Evolutionary conservation across 306 rosid species (phyloP), one percentile per base, ranked within the genome.

Genomic region (Lathyrus tuberosus): DNA sequence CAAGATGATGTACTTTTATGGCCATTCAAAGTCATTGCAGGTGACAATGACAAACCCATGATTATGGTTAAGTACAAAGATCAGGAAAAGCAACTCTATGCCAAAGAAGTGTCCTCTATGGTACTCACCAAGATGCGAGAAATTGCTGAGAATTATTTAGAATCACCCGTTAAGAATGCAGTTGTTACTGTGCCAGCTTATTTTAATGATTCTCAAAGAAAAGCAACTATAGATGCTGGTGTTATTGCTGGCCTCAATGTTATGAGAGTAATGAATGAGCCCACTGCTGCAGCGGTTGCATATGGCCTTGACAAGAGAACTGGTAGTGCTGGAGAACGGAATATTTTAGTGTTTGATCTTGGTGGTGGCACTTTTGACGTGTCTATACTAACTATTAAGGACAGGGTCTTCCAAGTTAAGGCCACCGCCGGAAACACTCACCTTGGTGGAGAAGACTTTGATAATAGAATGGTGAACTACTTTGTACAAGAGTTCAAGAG

Each of bases 211-310:
- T 12, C 62, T 26, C 62, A 56, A 4, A 5, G 62, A 56, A 56
- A 56, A 10, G 17, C 62, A 10, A 56, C 62, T 1, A 26, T 56
- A 56, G 62, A 56, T 56, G 62, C 62, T 0, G 38, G 17, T 26
- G 38, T 11, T 13, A 56, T 56, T 56, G 62, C 62, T 26, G 38
- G 62, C 2, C 62, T 56, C 38, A 56, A 56, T 26, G 62, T 56
- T 1, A 5, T 56, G 35, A 28, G 62, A 4, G 2, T 56, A 26
- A 26, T 56, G 38, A 56, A 56, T 26, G 62, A 56, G 6, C 62
- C 62, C 2, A 56, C 38, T 11, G 38, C 62, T 26, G 62, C 62
- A 13, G 62, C 62, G 5, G 11, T 56, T 56, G 62, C 62, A 2
- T 56, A 56, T 56, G 62, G 38, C 0, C 37, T 56, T 56, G 62